Base-by-base conservation (phyloP, 139 green algal genomes). In the Coelastrella sp. region DNA sequence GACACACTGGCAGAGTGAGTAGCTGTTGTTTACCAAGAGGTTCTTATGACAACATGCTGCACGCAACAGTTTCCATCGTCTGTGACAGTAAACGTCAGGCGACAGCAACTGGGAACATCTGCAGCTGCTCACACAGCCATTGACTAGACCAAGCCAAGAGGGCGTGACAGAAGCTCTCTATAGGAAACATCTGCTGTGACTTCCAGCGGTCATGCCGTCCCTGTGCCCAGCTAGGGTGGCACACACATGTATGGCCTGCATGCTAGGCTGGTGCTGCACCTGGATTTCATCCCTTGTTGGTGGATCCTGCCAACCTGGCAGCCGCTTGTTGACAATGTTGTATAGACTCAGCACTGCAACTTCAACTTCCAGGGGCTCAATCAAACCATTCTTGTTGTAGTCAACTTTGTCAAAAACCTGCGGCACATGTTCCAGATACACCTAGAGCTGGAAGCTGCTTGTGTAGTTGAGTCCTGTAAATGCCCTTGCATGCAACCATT, bases 301-400 rank as follows among this genome's bases (percentile, higher is more conserved):
- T 16, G 88, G 88, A 66, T 91, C 88, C 73, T 91, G 88, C 78
- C 78, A 87, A 65, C 78, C 78, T 78, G 88, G 88, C 59, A 91
- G 59, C 11, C 88, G 80, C 60, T 91, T 91, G 88, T 91, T 91
- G 58, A 91, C 80, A 20, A 84, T 76, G 88, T 88, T 91, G 80
- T 91, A 91, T 68, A 91, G 61, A 7, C 71, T 65, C 17, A 91
- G 87, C n/a, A 91, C 75, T 19, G 87, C 88, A 7, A 91, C 88
- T 73, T 91, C 88, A n/a, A 88, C 88, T 71, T 91, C 88, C 13
- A 91, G 68, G 5, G 88, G 80, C 80, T 91, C 88, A 47, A 91
- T 91, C n/a, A 75, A 32, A n/a, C 88, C 80, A 78, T 91, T 88
- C 32, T 83, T 88, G 80, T 91, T 88, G 58, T 88, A 88, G 58